Evolutionary conservation across 2,329 filamentous ascomycete species (phyloP), one percentile per base, ranked within the genome.

Genomic region (Exophiala viscosa): DNA sequence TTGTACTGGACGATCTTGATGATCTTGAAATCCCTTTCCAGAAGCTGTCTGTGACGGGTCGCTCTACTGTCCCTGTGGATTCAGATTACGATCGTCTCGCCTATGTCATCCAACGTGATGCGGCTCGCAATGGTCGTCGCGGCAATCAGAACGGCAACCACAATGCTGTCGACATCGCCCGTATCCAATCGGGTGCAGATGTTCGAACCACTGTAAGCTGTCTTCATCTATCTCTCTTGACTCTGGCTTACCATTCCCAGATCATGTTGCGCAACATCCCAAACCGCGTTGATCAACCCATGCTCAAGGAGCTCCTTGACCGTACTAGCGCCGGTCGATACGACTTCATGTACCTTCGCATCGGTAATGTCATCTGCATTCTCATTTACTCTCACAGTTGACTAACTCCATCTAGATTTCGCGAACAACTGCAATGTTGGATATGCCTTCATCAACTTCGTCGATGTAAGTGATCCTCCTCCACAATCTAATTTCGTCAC

Each of bases 391-490:
- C 28, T 15, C 5, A 11, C n/a, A n/a, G n/a, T n/a, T 45, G 33
- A 44, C 52, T 59, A 52, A 60, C 36, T 8, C 18, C 38, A 46
- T 14, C 42, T 43, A 76, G 88, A 91, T 67, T 91, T 91, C 62
- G 83, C 83, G 48, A 89, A 90, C 63, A 84, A 89, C 58, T 90
- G 87, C 84, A 91, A 90, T 67, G 92, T 97, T 53, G 93, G 93
- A 41, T 97, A 97, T 70, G 92, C 90, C 0, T 99, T 97, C 71
- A 90, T 99, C 73, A 96, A 99, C 70, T 96, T 97, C 63, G 81
- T 85, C 39, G 84, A 90, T 67, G 85, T 88, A 70, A 80, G 85
- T 66, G 5, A 18, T 33, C 11, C 18, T 17, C 8, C 31, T 7
- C 34, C 23, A 23, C n/a, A 18, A 11, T 23, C 43, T 17, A 5